These are phyloP conservation scores for Cordyceps cicadae DNA, from an alignment of 2,329 filamentous ascomycete genomes.

Conservation along the genomic window DNA sequence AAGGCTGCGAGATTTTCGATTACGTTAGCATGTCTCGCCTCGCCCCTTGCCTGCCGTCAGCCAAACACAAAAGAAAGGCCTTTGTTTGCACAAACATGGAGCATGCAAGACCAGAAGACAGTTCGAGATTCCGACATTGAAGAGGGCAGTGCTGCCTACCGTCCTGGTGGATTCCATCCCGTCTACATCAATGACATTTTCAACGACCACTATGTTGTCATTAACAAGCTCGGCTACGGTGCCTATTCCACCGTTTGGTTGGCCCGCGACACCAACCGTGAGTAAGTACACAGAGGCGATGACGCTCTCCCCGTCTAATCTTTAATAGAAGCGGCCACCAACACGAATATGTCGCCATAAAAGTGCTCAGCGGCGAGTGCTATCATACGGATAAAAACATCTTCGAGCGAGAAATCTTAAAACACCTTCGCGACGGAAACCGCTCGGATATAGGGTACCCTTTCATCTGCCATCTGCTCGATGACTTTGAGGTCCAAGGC, in stretches of 20 bases:
- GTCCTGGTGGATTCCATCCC: neutral
- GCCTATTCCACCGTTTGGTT: slow-evolving; percentile 19
- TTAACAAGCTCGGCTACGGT: slow-evolving; percentile 19
- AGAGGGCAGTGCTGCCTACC: neutral
- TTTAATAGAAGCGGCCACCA: neutral
- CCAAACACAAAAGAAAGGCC: too few species aligned
- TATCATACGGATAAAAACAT: slow-evolving; percentile 11
- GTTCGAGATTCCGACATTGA: neutral
- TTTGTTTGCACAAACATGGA: neutral
- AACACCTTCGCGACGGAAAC: slow-evolving; percentile 15
- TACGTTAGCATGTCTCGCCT: neutral
- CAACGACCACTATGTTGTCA: slow-evolving; percentile 12
- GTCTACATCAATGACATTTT: neutral
- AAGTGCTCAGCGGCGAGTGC: slow-evolving; percentile 19
- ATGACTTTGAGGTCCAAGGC: slow-evolving; percentile 21
- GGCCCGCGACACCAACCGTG: slow-evolving; percentile 9
- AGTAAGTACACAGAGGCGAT: neutral
- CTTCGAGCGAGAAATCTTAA: slow-evolving; percentile 17
- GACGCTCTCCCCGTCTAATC: neutral
- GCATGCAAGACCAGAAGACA: neutral
- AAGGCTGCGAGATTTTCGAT: neutral
- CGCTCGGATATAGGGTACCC: neutral
- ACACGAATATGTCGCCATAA: slow-evolving; percentile 18
- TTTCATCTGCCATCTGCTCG: slow-evolving; percentile 16
- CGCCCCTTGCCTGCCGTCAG: too few species aligned